Evolutionary conservation across 345 rosid genomes (phyloP), one percentile per base, ranked within the genome.

Genomic region (Orychophragmus violaceus): DNA sequence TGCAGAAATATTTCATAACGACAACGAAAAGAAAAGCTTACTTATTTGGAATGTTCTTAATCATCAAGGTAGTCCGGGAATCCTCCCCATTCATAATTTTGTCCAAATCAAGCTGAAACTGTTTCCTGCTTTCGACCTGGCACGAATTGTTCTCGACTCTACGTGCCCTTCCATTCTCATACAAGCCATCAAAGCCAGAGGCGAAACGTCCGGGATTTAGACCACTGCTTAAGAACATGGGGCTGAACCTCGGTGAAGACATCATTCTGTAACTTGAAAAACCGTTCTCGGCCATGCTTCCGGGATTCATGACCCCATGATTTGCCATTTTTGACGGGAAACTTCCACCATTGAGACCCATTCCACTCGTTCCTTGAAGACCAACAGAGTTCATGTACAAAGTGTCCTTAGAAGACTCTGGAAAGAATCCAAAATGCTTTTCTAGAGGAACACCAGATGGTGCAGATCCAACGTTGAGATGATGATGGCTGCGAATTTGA

Each of bases 401-500:
- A 46, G 83, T 42, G 49, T 91, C 95, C 63, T 68, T 74, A 8
- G 93, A 83, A 50, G 96, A 82, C 68, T 87, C 92, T 0, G 89
- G 84, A 59, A 84, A 81, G 78, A 84, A 84, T n/a, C 89, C 92
- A 59, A 87, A 86, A 55, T 79, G 95, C 66, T 89, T 82, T 61
- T 92, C 91, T 41, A 86, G 71, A 63, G 95, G 93, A 78, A 78
- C 77, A 68, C 88, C 89, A 39, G 95, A 85, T 24, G 98, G 98
- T 58, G 98, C 96, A 69, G 98, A 92, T 52, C 98, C 96, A 51
- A 89, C 87, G 55, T 86, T 96, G 81, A 83, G 82, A 46, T 75
- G 83, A 25, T 82, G 85, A 62, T 75, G 82, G 59, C 13, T 72
- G 30, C 60, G 84, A 71, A 81, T 64, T 64, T 72, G 76, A 33